A percentile compares a stretch with the other conserved stretches of the same genome.
These are phyloP conservation scores for Aspergillus arachidicola DNA, from an alignment of 2,329 filamentous ascomycete species.

Conservation along the genomic window DNA sequence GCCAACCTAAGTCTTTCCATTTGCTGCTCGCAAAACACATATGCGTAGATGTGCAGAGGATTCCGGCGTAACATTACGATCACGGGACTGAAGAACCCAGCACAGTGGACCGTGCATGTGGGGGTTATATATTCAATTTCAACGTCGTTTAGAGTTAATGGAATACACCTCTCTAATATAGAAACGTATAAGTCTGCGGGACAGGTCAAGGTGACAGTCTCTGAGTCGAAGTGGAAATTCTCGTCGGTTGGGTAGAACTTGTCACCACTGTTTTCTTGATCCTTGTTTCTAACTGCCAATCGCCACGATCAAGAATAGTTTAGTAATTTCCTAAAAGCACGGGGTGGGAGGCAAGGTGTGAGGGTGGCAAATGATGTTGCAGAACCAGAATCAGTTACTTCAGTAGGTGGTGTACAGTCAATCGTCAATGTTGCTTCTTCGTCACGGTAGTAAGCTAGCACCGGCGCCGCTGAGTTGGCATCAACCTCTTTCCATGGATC, in stretches of 20 bases:
- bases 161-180: background rate
- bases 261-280: slow-evolving; percentile 24
- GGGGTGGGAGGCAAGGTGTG: slow-evolving; percentile 26
- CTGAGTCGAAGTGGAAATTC: background rate
- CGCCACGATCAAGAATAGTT: slow-evolving; percentile 24
- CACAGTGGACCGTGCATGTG: slow-evolving; percentile 39
- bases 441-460: slow-evolving; percentile 25
- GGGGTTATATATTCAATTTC: slow-evolving; percentile 42
- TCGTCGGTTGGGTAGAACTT: slow-evolving; percentile 25
- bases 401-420: slow-evolving; percentile 20
- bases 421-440: slow-evolving; percentile 15
- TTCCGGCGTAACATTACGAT: slow-evolving; percentile 37
- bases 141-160: slow-evolving; percentile 34
- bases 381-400: slow-evolving; percentile 24
- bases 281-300: slow-evolving; percentile 30
- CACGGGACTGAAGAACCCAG: slow-evolving; percentile 44
- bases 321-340: slow-evolving; percentile 28
- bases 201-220: background rate
- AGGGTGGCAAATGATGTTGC: slow-evolving; percentile 34
- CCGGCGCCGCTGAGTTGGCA: slow-evolving; percentile 34
- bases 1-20: slow-evolving; percentile 29
- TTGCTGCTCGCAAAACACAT: slow-evolving; percentile 33
- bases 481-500: slow-evolving; percentile 30
- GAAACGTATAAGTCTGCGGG: background rate
- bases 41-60: slow-evolving; percentile 36